Conservation (phyloP, 2,329 filamentous ascomycete species). For the Polychaeton citri region DNA sequence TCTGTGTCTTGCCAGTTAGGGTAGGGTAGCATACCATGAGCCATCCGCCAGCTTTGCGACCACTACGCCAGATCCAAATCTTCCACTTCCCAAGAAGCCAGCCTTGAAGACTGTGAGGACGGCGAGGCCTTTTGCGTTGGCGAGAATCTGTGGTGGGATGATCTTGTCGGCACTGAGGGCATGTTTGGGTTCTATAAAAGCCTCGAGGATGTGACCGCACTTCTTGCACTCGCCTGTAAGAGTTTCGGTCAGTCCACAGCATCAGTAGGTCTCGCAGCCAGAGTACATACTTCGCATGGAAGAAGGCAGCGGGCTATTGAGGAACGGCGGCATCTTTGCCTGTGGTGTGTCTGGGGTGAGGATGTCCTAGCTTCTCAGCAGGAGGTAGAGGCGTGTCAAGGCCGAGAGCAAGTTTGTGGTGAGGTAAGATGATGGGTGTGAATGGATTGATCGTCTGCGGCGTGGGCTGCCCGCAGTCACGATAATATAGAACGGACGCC, state of each 20-base stretch:
- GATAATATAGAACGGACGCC: too few relatives aligned
- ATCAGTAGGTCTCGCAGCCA: too few relatives aligned
- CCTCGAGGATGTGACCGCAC: conserved; percentile 86
- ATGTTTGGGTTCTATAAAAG: conserved; percentile 88
- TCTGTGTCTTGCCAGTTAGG: not conserved
- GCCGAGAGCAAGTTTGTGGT: too few relatives aligned
- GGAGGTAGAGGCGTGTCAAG: too few relatives aligned
- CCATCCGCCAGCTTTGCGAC: conserved; percentile 67
- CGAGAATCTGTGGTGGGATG: conserved; percentile 80
- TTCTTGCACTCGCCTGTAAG: conserved; percentile 86
- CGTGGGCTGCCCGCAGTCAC: too few relatives aligned
- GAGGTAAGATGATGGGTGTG: too few relatives aligned
- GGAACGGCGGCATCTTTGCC: conserved; percentile 30
- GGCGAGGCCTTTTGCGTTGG: conserved; percentile 82
- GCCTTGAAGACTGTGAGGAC: conserved; percentile 80
- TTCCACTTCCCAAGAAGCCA: conserved; percentile 69
- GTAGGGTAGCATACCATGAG: conserved; percentile 40
- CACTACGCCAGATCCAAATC: conserved; percentile 71
- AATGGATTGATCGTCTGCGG: too few relatives aligned
- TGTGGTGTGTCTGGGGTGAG: not conserved
- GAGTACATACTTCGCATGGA: conserved; percentile 37
- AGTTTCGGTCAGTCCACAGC: conserved; percentile 4
- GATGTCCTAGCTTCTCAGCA: too few relatives aligned
- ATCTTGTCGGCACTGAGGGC: conserved; percentile 93
- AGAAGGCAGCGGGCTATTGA: conserved; percentile 42